Conservation (phyloP, 257 asterid species). For the Paraleonurus japonicus region DNA sequence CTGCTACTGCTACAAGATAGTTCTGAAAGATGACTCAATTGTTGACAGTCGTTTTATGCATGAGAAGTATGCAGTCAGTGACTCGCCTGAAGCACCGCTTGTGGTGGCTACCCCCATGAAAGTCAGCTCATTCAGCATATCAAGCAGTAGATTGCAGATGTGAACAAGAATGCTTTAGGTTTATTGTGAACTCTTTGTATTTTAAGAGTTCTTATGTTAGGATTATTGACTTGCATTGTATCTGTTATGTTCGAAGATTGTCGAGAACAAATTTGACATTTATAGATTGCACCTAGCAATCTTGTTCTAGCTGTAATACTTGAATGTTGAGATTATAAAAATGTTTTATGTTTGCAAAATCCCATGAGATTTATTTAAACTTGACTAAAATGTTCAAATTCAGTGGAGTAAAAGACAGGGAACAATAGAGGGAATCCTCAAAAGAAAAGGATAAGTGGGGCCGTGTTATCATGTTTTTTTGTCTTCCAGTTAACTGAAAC, state of each 20-base stretch:
- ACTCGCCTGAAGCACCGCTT: slow-evolving; percentile 69
- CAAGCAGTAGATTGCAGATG: slow-evolving; percentile 54
- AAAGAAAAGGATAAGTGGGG: slow-evolving; percentile 53
- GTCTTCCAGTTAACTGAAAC: slow-evolving; percentile 27
- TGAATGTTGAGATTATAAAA: not conserved
- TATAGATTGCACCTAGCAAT: slow-evolving; percentile 35
- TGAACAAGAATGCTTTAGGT: not conserved
- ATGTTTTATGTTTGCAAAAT: slow-evolving; percentile 1
- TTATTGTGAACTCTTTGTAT: slow-evolving; percentile 4
- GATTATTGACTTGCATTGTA: slow-evolving; percentile 31
- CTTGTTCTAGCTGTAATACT: slow-evolving; percentile 38
- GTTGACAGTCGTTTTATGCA: slow-evolving; percentile 88
- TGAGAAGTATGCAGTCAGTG: slow-evolving; percentile 79
- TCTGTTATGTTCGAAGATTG: slow-evolving; percentile 6
- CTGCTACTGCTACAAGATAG: slow-evolving; percentile 80
- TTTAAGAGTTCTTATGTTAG: slow-evolving; percentile 13
- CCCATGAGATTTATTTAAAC: not conserved
- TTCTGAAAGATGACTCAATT: slow-evolving; percentile 57
- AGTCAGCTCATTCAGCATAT: slow-evolving; percentile 97
- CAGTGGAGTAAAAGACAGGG: slow-evolving; percentile 7
- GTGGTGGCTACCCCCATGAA: slow-evolving; percentile 75
- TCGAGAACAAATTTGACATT: slow-evolving; percentile 23
- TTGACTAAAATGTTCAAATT: not conserved
- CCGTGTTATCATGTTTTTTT: slow-evolving; percentile 36
- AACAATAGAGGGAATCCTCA: not conserved